A percentile compares a stretch with the other conserved stretches of the same genome.
phyloP scores from a whole-genome alignment of 192 early-diverging fungal genomes.

The Chytriomyces hyalinus region DNA sequence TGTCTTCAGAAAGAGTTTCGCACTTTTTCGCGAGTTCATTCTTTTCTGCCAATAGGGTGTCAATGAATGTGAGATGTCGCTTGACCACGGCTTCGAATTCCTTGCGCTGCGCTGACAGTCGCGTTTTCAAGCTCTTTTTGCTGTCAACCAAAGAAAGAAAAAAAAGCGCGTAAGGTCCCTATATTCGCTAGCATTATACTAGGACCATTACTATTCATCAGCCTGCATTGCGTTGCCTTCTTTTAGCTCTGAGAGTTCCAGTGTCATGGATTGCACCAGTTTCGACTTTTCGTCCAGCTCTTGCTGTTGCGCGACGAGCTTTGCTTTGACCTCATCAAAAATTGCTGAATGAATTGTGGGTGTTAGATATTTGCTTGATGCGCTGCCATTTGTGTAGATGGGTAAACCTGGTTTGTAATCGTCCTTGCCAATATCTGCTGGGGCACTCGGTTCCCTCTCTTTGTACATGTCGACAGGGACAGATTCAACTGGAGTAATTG shows the following conservation, averaged over 20 bases:
- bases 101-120: slow-evolving; percentile 59
- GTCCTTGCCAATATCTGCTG: slow-evolving; percentile 1
- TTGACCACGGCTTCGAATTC: slow-evolving; percentile 67
- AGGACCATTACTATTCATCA: slow-evolving; percentile 40
- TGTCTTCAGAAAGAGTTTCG: slow-evolving; percentile 53
- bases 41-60: slow-evolving; percentile 62
- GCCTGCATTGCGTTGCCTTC: slow-evolving; percentile 45
- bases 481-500: not conserved
- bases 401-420: slow-evolving; percentile 19
- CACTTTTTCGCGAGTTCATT: slow-evolving; percentile 62
- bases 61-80: slow-evolving; percentile 63
- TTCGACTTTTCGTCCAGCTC: slow-evolving; percentile 58
- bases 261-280: slow-evolving; percentile 47
- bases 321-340: slow-evolving; percentile 64
- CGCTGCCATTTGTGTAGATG: not conserved
- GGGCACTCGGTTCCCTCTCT: slow-evolving; percentile 30
- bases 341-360: slow-evolving; percentile 14
- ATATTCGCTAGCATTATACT: not conserved
- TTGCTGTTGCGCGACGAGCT: slow-evolving; percentile 59
- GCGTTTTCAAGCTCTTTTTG: slow-evolving; percentile 61
- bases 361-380: not conserved
- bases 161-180: not conserved
- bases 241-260: slow-evolving; percentile 50
- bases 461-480: slow-evolving; percentile 7
- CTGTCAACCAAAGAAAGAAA: slow-evolving; percentile 32